These are phyloP conservation scores for Clarireedia hainanense DNA, from an alignment of 2,329 filamentous ascomycete species.

Conservation along the genomic window DNA sequence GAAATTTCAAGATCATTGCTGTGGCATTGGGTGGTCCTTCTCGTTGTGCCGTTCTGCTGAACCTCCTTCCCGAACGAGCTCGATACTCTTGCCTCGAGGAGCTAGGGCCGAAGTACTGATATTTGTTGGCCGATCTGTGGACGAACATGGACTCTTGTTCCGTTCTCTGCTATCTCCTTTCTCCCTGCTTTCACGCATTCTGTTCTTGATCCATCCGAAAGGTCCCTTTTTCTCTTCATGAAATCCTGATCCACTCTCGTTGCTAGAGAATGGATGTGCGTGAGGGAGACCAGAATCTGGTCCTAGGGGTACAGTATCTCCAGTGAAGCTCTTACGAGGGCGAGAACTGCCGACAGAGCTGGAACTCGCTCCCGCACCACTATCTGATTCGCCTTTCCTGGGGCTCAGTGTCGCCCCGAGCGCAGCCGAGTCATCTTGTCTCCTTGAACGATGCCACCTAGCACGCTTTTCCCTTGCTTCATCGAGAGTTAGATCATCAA, in stretches of 20 bases:
- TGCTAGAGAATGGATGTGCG: constrained; percentile 28
- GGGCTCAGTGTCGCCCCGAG: constrained; percentile 36
- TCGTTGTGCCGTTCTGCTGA: constrained; percentile 12
- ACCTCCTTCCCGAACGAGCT: constrained; percentile 21
- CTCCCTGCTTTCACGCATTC: constrained; percentile 42
- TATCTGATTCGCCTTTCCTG: constrained; percentile 47
- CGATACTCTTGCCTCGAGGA: constrained; percentile 24
- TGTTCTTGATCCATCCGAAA: constrained; percentile 58
- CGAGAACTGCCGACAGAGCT: constrained; percentile 59
- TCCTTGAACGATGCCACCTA: constrained; percentile 63
- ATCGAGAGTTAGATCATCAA: constrained; percentile 49
- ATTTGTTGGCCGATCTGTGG: constrained; percentile 19
- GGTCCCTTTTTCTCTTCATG: constrained; percentile 44
- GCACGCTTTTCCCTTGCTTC: constrained; percentile 61
- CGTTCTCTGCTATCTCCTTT: constrained; percentile 25
- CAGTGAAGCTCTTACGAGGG: constrained; percentile 38
- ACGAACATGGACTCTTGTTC: constrained; percentile 24
- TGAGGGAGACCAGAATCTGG: constrained; percentile 24
- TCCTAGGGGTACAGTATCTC: constrained; percentile 30
- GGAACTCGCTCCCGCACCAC: constrained; percentile 56
- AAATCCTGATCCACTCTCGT: constrained; percentile 20
- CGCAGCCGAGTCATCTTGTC: constrained; percentile 45
- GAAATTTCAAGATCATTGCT: constrained; percentile 1
- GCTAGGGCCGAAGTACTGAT: constrained; percentile 9
- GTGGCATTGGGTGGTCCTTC: constrained; percentile 10